Percentiles rank a stretch among this genome's conserved stretches.
Conservation (phyloP, 1,284 basidiomycete genomes). For the Trichosporon coremiiforme region DNA sequence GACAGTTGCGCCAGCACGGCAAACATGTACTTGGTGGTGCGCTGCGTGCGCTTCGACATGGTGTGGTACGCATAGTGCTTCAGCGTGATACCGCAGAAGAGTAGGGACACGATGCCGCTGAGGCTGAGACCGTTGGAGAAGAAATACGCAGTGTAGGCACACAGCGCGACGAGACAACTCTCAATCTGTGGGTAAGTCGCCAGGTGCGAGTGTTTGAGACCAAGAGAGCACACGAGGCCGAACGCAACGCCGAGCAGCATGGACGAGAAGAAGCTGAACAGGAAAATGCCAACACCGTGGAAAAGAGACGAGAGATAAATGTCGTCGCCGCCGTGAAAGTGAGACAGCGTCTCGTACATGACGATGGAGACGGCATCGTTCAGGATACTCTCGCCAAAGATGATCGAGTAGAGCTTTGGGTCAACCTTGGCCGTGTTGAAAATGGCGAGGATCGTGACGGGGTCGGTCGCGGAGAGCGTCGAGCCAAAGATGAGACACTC, state of each 20-base stretch:
- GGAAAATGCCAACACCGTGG: slow-evolving; percentile 93
- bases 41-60: slow-evolving; percentile 93
- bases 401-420: slow-evolving; percentile 95
- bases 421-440: slow-evolving; percentile 99
- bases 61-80: slow-evolving; percentile 99
- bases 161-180: slow-evolving; percentile 88
- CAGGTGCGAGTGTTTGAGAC: slow-evolving; percentile 93
- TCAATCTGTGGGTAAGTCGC: slow-evolving; percentile 87
- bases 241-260: slow-evolving; percentile 92
- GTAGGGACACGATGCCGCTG: slow-evolving; percentile 95
- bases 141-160: slow-evolving; percentile 97
- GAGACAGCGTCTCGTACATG: slow-evolving; percentile 96
- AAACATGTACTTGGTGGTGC: slow-evolving; percentile 95
- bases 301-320: slow-evolving; percentile 87
- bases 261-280: slow-evolving; percentile 90
- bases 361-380: slow-evolving; percentile 99
- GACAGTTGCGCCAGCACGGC: slow-evolving; percentile 87
- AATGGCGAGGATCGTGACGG: slow-evolving; percentile 96
- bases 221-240: slow-evolving; percentile 83
- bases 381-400: slow-evolving; percentile 94
- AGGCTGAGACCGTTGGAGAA: slow-evolving; percentile 93
- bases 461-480: slow-evolving; percentile 95
- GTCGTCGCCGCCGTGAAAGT: slow-evolving; percentile 81
- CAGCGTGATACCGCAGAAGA: slow-evolving; percentile 98
- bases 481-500: slow-evolving; percentile 97